Conservation (phyloP, 202 grass and related monocot species). For the Schoenoplectus tabernaemontani region DNA sequence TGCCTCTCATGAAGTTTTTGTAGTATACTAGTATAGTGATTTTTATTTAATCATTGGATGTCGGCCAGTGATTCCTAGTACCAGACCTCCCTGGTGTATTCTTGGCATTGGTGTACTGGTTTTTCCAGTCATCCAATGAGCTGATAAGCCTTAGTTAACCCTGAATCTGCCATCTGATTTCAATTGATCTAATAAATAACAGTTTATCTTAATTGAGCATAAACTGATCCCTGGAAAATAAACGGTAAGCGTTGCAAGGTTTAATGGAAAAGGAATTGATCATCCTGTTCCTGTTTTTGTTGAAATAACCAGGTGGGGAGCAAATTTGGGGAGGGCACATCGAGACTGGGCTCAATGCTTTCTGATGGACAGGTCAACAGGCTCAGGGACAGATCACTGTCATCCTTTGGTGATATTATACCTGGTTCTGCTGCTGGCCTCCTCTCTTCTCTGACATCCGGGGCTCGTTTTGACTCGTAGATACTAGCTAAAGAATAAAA, state of each 20-base stretch:
- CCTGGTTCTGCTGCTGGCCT: conserved; percentile 84
- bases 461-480: conserved; percentile 66
- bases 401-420: conserved; percentile 80
- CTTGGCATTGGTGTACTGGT: too few relatives aligned
- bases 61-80: not conserved
- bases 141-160: conserved; percentile 12
- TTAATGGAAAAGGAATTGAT: not conserved
- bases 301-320: conserved; percentile 59
- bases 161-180: conserved; percentile 13
- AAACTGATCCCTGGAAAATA: not conserved
- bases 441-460: conserved; percentile 90
- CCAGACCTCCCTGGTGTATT: not conserved
- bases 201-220: not conserved
- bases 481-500: not conserved
- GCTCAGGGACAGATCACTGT: conserved; percentile 49
- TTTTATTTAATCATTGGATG: not conserved
- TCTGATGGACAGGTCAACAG: conserved; percentile 86
- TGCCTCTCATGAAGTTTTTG: conserved; percentile 6
- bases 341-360: conserved; percentile 94
- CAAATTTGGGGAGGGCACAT: conserved; percentile 98
- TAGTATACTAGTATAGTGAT: not conserved
- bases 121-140: not conserved
- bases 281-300: not conserved
- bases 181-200: not conserved
- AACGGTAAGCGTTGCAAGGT: not conserved